These are phyloP conservation scores for California macrophylla DNA, from an alignment of 441 rosid species.

Conservation along the genomic window DNA sequence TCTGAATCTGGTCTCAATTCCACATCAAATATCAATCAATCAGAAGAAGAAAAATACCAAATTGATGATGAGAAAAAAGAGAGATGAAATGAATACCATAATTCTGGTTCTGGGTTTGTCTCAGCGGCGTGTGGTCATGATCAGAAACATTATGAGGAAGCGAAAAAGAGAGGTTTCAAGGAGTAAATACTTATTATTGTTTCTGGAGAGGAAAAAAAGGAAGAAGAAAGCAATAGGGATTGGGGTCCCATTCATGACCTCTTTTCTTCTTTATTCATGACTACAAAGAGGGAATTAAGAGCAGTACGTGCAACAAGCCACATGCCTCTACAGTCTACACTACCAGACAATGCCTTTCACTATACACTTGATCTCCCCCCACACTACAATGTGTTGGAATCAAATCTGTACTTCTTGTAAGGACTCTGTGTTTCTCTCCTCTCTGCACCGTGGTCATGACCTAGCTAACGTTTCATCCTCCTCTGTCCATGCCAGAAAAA, in stretches of 20 bases:
- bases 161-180: neutral
- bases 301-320: slow-evolving; percentile 6
- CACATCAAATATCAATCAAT: neutral
- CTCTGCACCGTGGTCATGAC: neutral
- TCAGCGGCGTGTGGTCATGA: neutral
- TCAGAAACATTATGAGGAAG: neutral
- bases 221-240: neutral
- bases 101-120: slow-evolving; percentile 15
- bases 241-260: neutral
- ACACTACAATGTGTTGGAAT: neutral
- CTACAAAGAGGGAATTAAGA: slow-evolving; percentile 5
- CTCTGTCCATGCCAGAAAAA: neutral
- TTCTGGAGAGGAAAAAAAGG: neutral
- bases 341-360: slow-evolving; percentile 14
- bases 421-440: neutral
- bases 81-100: neutral
- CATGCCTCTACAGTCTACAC: slow-evolving; percentile 11
- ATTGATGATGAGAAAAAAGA: slow-evolving; percentile 10
- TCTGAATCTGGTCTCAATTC: neutral
- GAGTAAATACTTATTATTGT: neutral
- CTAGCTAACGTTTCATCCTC: neutral
- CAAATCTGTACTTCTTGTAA: slow-evolving; percentile 7
- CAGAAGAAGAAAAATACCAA: neutral
- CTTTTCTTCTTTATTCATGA: neutral
- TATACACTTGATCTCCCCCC: slow-evolving; percentile 10